phyloP scores from a whole-genome alignment of 2,329 filamentous ascomycete genomes.

The Ophiocordyceps camponoti-floridani region DNA sequence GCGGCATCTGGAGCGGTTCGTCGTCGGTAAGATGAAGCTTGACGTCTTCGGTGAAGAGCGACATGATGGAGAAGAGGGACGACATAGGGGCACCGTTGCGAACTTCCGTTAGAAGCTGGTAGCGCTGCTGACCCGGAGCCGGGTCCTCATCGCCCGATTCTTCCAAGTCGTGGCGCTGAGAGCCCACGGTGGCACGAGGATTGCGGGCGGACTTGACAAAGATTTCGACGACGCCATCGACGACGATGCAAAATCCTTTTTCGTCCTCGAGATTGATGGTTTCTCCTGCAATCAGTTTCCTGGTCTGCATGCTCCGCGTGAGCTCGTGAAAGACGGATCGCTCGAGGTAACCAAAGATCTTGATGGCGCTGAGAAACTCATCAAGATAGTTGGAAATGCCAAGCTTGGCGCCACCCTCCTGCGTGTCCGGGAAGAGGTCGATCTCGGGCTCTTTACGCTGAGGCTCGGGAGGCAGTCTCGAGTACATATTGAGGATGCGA shows the following conservation, averaged over 20 bases:
- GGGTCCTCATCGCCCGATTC: slow-evolving; percentile 51
- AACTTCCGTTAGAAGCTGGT: slow-evolving; percentile 90
- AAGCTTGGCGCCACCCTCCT: slow-evolving; percentile 77
- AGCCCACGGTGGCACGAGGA: slow-evolving; percentile 15
- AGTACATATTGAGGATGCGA: slow-evolving; percentile 93
- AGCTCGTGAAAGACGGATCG: slow-evolving; percentile 94
- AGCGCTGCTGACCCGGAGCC: slow-evolving; percentile 56
- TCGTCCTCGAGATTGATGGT: slow-evolving; percentile 92
- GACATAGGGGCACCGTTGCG: slow-evolving; percentile 98
- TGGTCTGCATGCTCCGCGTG: slow-evolving; percentile 93
- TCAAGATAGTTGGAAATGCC: slow-evolving; percentile 93
- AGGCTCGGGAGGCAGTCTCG: slow-evolving; percentile 78
- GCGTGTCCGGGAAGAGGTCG: slow-evolving; percentile 84
- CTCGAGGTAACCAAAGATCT: slow-evolving; percentile 95
- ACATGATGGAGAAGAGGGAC: slow-evolving; percentile 91
- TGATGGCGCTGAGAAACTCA: slow-evolving; percentile 95
- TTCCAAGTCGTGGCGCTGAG: slow-evolving; percentile 11
- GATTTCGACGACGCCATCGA: slow-evolving; percentile 90
- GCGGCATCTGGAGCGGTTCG: slow-evolving; percentile 9
- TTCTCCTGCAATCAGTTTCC: slow-evolving; percentile 89
- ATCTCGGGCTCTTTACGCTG: slow-evolving; percentile 91
- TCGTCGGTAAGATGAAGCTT: slow-evolving; percentile 59
- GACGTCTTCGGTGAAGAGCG: slow-evolving; percentile 89
- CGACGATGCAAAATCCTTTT: slow-evolving; percentile 93
- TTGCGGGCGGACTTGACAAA: slow-evolving; percentile 79